Evolutionary conservation across 805 yeast genomes (phyloP).

Genomic region (Starmerella floris): DNA sequence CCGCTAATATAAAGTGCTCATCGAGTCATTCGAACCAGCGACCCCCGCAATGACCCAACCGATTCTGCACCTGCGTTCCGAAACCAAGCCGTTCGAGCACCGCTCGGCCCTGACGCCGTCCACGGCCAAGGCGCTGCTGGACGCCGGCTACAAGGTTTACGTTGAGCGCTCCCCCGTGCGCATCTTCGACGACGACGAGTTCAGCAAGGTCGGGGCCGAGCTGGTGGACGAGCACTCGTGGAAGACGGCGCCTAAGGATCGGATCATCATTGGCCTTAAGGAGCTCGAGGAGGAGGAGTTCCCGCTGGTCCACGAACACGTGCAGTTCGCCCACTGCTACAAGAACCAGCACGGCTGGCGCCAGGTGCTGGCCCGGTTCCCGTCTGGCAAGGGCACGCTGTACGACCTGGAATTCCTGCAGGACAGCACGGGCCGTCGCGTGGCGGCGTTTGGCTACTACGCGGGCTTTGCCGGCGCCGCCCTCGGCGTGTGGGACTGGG

Average conservation of each 20-base stretch:
- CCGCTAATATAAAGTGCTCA: too few species aligned
- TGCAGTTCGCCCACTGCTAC: slow-evolving; percentile 98
- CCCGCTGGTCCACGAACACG: slow-evolving; percentile 91
- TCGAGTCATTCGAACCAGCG: too few species aligned
- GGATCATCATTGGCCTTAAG: slow-evolving; percentile 85
- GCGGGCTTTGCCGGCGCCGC: slow-evolving; percentile 99
- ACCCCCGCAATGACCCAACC: too few species aligned
- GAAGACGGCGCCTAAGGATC: slow-evolving; percentile 78
- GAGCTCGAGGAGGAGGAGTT: slow-evolving; percentile 88
- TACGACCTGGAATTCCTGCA: slow-evolving; percentile 92
- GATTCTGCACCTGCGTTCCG: slow-evolving; percentile 93
- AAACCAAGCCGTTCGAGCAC: slow-evolving; percentile 91
- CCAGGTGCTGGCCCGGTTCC: slow-evolving; percentile 77
- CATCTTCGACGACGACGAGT: slow-evolving; percentile 63
- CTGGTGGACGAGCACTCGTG: slow-evolving; percentile 91
- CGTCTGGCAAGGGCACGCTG: slow-evolving; percentile 76
- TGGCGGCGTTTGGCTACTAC: slow-evolving; percentile 98
- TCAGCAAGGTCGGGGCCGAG: slow-evolving; percentile 61
- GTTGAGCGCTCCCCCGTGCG: slow-evolving; percentile 84
- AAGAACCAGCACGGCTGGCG: slow-evolving; percentile 97
- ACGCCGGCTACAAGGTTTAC: slow-evolving; percentile 65
- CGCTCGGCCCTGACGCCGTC: slow-evolving; percentile 94
- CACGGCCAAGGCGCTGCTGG: slow-evolving; percentile 63
- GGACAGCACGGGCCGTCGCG: slow-evolving; percentile 92
- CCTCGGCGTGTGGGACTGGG: slow-evolving; percentile 86